Evolutionary conservation across 2,329 filamentous ascomycete species (phyloP).

Genomic region (Macrophomina phaseolina): DNA sequence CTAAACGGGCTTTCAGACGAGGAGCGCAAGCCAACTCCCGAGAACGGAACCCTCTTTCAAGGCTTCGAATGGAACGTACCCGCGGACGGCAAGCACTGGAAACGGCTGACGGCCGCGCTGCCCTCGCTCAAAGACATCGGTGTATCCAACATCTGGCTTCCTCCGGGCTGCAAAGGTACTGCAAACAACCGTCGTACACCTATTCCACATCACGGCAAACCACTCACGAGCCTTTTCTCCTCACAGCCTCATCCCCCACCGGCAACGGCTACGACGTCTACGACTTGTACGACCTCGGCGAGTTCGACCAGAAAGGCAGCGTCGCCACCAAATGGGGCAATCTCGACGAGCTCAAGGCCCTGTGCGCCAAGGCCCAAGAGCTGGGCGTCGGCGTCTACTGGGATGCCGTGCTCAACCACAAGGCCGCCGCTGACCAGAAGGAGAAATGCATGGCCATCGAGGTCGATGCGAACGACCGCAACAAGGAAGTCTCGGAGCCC

Average conservation of each 20-base stretch:
- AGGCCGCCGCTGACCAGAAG: constrained; percentile 69
- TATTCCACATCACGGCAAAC: constrained; percentile 16
- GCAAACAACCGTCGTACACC: no score
- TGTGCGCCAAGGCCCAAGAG: constrained; percentile 59
- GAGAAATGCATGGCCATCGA: constrained; percentile 68
- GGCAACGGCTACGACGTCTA: constrained; percentile 70
- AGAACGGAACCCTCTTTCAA: constrained; percentile 62
- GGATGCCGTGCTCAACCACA: constrained; percentile 76
- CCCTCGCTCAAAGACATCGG: constrained; percentile 64
- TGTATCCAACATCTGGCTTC: constrained; percentile 70
- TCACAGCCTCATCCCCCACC: constrained; percentile 58
- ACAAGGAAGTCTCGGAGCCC: constrained; percentile 58
- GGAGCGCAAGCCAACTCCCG: constrained; percentile 24
- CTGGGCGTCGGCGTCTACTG: constrained; percentile 66
- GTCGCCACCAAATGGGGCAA: constrained; percentile 71
- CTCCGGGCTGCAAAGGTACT: constrained; percentile 73
- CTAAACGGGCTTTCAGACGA: not conserved
- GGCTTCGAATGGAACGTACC: constrained; percentile 76
- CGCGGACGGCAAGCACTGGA: constrained; percentile 64
- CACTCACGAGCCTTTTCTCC: not conserved
- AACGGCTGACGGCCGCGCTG: constrained; percentile 59
- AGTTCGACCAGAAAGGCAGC: constrained; percentile 73
- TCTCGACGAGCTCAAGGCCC: constrained; percentile 63
- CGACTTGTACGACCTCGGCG: constrained; percentile 71
- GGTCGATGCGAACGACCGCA: constrained; percentile 66